Evolutionary conservation across 192 early-diverging fungal species (phyloP).

Genomic region (Phycomyces nitens): DNA sequence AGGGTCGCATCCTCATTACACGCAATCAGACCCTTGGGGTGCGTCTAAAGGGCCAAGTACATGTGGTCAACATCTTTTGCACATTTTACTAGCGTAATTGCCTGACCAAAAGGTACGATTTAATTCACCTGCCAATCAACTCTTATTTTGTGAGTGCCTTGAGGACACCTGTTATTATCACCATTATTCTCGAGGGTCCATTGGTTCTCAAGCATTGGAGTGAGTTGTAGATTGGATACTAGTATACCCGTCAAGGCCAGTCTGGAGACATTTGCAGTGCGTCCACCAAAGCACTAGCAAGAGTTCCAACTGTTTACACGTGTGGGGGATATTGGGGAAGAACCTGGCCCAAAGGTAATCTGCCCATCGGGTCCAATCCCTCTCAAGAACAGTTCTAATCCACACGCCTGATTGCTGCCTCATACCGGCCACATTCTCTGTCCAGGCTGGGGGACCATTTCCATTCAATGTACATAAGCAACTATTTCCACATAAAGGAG

Average conservation of each 20-base stretch:
- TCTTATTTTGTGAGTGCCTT: conserved; percentile 35
- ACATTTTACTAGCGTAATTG: conserved; percentile 78
- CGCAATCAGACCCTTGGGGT: conserved; percentile 76
- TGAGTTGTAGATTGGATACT: too few relatives aligned
- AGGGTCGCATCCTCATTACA: conserved; percentile 85
- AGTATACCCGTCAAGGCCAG: conserved; percentile 82
- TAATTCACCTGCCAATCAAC: too few relatives aligned
- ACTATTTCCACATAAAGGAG: conserved; percentile 85
- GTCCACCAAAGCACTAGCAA: conserved; percentile 81
- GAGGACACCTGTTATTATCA: conserved; percentile 82
- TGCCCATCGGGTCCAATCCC: conserved; percentile 89
- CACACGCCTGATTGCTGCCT: conserved; percentile 70
- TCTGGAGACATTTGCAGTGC: conserved; percentile 79
- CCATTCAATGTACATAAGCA: conserved; percentile 83
- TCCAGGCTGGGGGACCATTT: conserved; percentile 76
- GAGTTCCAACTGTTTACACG: conserved; percentile 82
- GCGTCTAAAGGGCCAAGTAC: conserved; percentile 81
- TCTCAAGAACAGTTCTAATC: too few relatives aligned
- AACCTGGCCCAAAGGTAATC: conserved; percentile 87
- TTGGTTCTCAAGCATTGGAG: conserved; percentile 78
- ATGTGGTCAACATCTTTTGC: conserved; percentile 81
- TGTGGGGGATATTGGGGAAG: conserved; percentile 74
- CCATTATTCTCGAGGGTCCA: conserved; percentile 80
- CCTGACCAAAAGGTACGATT: conserved; percentile 17
- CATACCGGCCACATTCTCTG: conserved; percentile 72